Evolutionary conservation across 805 yeast species (phyloP), one percentile per base, ranked within the genome.

Genomic region (Candida insectalens): DNA sequence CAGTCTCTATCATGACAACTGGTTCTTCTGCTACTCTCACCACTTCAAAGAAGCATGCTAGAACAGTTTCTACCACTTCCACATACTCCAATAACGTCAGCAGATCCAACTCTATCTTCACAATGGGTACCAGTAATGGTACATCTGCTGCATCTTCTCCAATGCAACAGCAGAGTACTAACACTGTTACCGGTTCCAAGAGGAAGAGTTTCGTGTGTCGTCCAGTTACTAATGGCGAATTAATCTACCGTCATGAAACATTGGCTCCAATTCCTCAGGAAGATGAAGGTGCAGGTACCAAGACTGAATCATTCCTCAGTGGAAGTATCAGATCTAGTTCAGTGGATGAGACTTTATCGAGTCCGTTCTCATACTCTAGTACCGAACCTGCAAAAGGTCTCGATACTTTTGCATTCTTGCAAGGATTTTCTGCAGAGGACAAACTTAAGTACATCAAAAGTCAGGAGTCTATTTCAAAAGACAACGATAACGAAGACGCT

Each of bases 71-170:
- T 4, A 38, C 46, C 9, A 41, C 51, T 10, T 52, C 58, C 3
- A 19, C 19, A 19, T 29, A 12, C 10, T 36, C 32, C 13, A 7
- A 34, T 6, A 37, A 28, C 22, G 25, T 29, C 16, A 14, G 22
- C 19, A 29, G 39, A 29, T 20, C 51, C 4, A 45, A 40, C 33
- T 49, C 54, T 5, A 41, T 49, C 12, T 54, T 53, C 37, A 52
- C 60, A 9, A 46, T 56, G 39, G 35, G 53, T 5, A 51, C 53
- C 12, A 51, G 58, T 3, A 38, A 47, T 9, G 43, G 51, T 12
- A 33, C 17, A 7, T 36, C 32, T 17, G 9, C 36, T 6, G 35
- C 27, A 10, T 20, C 30, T 5, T 26, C 36, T 4, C 21, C 32
- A 12, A 35, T 30, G 30, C 43, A 36, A 26, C 32, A n/a, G n/a